Conservation (phyloP, 805 yeast species). For the Candida insectalens region DNA sequence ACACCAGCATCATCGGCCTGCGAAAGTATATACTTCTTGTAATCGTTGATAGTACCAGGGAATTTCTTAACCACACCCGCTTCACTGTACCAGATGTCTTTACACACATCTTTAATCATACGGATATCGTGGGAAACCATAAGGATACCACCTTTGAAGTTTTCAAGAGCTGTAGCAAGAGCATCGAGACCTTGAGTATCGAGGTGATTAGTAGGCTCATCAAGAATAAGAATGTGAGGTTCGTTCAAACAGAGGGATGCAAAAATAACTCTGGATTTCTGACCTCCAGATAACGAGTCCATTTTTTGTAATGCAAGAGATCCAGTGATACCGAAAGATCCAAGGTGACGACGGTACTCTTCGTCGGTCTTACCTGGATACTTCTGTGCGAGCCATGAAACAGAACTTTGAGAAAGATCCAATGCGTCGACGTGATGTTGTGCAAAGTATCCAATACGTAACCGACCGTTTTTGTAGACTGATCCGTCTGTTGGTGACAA, state of each 20-base stretch:
- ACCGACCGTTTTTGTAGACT: slow-evolving; percentile 70
- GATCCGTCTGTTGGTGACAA: slow-evolving; percentile 68
- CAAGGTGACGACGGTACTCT: slow-evolving; percentile 93
- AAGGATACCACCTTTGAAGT: slow-evolving; percentile 89
- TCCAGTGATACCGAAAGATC: slow-evolving; percentile 96
- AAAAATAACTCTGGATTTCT: slow-evolving; percentile 95
- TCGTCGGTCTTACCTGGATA: slow-evolving; percentile 94
- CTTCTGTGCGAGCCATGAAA: slow-evolving; percentile 83
- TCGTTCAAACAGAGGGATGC: slow-evolving; percentile 85
- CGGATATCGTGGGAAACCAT: slow-evolving; percentile 98
- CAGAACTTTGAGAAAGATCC: slow-evolving; percentile 81
- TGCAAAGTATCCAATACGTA: slow-evolving; percentile 94
- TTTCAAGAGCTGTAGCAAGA: slow-evolving; percentile 75
- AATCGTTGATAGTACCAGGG: slow-evolving; percentile 76
- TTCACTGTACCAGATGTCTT: slow-evolving; percentile 94
- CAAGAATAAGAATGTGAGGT: slow-evolving; percentile 87
- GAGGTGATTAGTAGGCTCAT: slow-evolving; percentile 97
- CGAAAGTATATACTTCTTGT: slow-evolving; percentile 77
- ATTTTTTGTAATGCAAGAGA: slow-evolving; percentile 86
- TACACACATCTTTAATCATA: slow-evolving; percentile 80
- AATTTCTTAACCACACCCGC: slow-evolving; percentile 69
- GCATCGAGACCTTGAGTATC: slow-evolving; percentile 98
- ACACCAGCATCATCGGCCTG: slow-evolving; percentile 82
- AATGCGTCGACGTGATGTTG: slow-evolving; percentile 98
- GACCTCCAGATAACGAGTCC: slow-evolving; percentile 91